phyloP scores from a whole-genome alignment of 225 moss, liverwort and hornwort species.

The Sphagnum tenellum region DNA sequence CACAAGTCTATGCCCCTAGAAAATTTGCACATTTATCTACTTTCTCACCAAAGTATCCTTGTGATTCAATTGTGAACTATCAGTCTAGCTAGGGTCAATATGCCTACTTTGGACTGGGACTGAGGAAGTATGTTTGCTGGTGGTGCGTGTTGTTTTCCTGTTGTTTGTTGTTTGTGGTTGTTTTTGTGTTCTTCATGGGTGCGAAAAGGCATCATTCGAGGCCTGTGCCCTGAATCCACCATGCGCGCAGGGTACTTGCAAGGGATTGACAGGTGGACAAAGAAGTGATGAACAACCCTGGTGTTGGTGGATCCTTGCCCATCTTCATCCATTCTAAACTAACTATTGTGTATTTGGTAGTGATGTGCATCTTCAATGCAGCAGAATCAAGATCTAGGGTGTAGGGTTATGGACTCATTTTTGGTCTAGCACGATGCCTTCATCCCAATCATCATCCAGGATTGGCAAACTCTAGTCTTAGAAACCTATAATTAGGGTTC shows the following conservation, averaged over 20 bases:
- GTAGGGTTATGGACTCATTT: constrained; percentile 22
- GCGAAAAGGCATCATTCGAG: constrained; percentile 37
- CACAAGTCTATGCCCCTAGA: no score
- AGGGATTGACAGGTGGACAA: constrained; percentile 85
- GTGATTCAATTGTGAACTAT: background rate
- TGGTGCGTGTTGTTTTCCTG: constrained; percentile 50
- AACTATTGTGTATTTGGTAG: constrained; percentile 58
- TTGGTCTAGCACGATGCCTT: constrained; percentile 31
- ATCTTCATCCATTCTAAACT: constrained; percentile 51
- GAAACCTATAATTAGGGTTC: no score
- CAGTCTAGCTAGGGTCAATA: constrained; percentile 3
- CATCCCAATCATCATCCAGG: background rate
- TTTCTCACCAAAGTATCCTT: no score
- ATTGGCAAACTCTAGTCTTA: no score
- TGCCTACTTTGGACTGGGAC: constrained; percentile 23
- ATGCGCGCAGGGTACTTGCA: constrained; percentile 66
- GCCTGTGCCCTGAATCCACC: constrained; percentile 40
- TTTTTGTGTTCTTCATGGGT: constrained; percentile 44
- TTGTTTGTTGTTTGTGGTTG: constrained; percentile 57
- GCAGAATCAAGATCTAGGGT: background rate
- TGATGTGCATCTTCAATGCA: constrained; percentile 23
- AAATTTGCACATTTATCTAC: no score
- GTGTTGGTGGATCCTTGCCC: constrained; percentile 71
- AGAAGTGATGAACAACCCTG: constrained; percentile 40
- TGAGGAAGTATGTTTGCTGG: constrained; percentile 40